Percentiles rank a stretch among this genome's conserved stretches.
phyloP scores from a whole-genome alignment of 306 rosid species.

The Adenanthera pavonina region DNA sequence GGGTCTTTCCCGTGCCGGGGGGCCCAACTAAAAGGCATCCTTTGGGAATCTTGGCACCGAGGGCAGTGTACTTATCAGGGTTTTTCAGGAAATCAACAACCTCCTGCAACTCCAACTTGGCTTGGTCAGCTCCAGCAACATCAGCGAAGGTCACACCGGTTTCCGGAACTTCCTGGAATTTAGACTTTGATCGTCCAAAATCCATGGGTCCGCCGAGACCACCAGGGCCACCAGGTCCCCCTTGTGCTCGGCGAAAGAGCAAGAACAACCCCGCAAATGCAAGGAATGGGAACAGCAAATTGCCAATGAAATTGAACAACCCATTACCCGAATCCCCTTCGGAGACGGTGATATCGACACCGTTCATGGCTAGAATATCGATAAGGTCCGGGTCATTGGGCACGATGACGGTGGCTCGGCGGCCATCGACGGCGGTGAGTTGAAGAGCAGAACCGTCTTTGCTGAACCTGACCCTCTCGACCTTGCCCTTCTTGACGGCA shows the following conservation, averaged over 20 bases:
- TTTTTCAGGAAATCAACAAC: slow-evolving; percentile 97
- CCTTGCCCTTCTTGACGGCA: slow-evolving; percentile 94
- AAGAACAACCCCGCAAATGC: slow-evolving; percentile 93
- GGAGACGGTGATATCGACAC: slow-evolving; percentile 89
- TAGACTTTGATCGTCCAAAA: slow-evolving; percentile 89
- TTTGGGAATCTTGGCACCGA: slow-evolving; percentile 96
- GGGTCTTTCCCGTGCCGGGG: slow-evolving; percentile 96
- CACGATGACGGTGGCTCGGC: slow-evolving; percentile 81
- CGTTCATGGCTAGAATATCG: slow-evolving; percentile 93
- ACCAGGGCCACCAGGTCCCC: slow-evolving; percentile 91
- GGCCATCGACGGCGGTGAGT: slow-evolving; percentile 91
- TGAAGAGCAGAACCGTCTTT: slow-evolving; percentile 92
- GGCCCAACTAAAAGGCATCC: slow-evolving; percentile 98
- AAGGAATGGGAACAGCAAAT: slow-evolving; percentile 76
- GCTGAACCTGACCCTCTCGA: slow-evolving; percentile 88
- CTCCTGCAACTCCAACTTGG: slow-evolving; percentile 86
- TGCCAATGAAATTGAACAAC: slow-evolving; percentile 74
- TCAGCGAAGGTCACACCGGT: slow-evolving; percentile 88
- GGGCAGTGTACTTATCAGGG: slow-evolving; percentile 95
- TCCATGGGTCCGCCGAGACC: slow-evolving; percentile 99
- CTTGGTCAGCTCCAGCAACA: slow-evolving; percentile 98
- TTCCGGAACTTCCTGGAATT: slow-evolving; percentile 93
- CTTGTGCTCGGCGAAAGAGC: slow-evolving; percentile 84
- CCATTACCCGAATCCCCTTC: slow-evolving; percentile 88
- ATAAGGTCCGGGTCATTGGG: slow-evolving; percentile 98